A percentile compares a stretch with the other conserved stretches of the same genome.
phyloP scores from a whole-genome alignment of 164 flowering plant genomes.

The Kalanchoe fedtschenkoi region DNA sequence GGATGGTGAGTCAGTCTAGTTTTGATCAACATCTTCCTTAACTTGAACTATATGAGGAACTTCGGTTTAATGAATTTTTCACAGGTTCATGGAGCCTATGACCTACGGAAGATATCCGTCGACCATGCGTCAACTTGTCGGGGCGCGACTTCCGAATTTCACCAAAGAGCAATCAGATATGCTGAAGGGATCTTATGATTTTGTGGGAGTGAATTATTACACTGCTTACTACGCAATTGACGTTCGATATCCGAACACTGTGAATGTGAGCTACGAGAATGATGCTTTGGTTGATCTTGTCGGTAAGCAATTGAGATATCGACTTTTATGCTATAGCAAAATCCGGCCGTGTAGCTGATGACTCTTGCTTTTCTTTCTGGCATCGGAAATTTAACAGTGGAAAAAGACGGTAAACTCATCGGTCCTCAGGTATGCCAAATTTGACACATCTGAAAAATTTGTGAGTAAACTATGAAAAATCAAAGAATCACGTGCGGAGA shows the following conservation, averaged over 20 bases:
- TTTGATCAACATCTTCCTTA: neutral
- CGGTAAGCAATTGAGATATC: neutral
- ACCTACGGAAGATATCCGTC: slow-evolving; percentile 45
- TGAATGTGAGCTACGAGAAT: slow-evolving; percentile 10
- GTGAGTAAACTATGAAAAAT: no score
- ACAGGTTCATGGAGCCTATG: slow-evolving; percentile 23
- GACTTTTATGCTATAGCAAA: neutral
- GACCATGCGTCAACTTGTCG: slow-evolving; percentile 31
- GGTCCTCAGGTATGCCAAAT: slow-evolving; percentile 2
- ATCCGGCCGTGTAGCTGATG: neutral
- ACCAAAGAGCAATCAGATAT: slow-evolving; percentile 26
- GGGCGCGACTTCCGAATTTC: slow-evolving; percentile 39
- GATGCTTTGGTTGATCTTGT: slow-evolving; percentile 2
- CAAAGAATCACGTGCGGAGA: no score
- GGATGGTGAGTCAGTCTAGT: slow-evolving; percentile 41
- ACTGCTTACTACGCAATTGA: slow-evolving; percentile 13
- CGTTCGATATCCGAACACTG: slow-evolving; percentile 8
- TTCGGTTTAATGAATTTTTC: neutral
- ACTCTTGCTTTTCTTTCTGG: neutral
- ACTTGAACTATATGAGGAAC: neutral
- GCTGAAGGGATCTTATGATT: slow-evolving; percentile 47
- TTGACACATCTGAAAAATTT: neutral
- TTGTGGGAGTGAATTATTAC: slow-evolving; percentile 52
- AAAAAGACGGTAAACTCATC: slow-evolving; percentile 1
- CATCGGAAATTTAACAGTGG: neutral